phyloP scores from a whole-genome alignment of 179 eudicot genomes.

The Sideroxylon spinosum region DNA sequence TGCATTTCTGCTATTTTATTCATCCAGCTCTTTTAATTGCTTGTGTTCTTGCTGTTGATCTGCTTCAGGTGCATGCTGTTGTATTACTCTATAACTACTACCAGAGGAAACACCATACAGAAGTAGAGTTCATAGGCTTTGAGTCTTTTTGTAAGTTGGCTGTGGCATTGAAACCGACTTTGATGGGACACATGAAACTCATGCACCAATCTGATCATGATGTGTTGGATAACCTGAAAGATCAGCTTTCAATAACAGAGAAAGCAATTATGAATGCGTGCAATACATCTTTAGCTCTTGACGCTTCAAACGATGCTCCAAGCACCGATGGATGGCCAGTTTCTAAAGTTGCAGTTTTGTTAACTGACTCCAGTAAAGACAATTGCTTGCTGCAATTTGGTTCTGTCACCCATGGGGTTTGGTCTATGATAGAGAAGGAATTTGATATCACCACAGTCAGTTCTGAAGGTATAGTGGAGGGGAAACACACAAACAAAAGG shows the following conservation, averaged over 20 bases:
- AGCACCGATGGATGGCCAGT: slow-evolving; percentile 57
- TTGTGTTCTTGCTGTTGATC: slow-evolving; percentile 20
- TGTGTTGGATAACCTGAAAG: slow-evolving; percentile 34
- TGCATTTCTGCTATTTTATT: neutral
- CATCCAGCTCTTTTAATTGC: neutral
- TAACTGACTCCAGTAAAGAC: slow-evolving; percentile 54
- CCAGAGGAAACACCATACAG: slow-evolving; percentile 54
- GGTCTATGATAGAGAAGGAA: slow-evolving; percentile 77
- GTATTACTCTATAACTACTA: slow-evolving; percentile 89
- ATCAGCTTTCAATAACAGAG: slow-evolving; percentile 63
- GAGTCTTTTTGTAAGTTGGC: slow-evolving; percentile 74
- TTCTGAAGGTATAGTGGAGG: slow-evolving; percentile 28
- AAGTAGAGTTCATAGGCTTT: slow-evolving; percentile 50
- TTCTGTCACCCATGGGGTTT: slow-evolving; percentile 62
- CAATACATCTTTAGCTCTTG: slow-evolving; percentile 43
- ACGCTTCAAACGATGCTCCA: slow-evolving; percentile 42
- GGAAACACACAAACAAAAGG: slow-evolving; percentile 27
- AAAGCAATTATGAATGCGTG: slow-evolving; percentile 69
- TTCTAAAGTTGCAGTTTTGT: slow-evolving; percentile 59
- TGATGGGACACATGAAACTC: slow-evolving; percentile 45
- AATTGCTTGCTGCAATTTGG: slow-evolving; percentile 57
- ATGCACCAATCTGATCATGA: slow-evolving; percentile 31
- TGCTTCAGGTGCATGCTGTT: slow-evolving; percentile 76
- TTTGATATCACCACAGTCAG: slow-evolving; percentile 20
- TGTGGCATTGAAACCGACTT: slow-evolving; percentile 42